phyloP scores from a whole-genome alignment of 305 asterid species.

The Fraxinus nigra region DNA sequence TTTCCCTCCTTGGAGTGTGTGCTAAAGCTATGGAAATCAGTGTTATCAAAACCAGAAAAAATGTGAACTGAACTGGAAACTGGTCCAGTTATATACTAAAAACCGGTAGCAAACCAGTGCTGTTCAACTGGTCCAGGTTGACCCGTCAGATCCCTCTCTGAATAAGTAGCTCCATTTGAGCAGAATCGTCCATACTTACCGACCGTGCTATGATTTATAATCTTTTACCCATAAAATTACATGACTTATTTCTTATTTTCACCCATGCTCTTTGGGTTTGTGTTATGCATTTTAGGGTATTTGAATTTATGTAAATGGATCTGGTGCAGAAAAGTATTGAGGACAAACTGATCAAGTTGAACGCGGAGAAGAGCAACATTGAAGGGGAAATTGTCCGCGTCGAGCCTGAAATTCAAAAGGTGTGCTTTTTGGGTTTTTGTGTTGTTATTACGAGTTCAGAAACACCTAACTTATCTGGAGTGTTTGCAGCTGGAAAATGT shows the following conservation, averaged over 20 bases:
- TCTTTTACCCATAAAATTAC: slow-evolving; percentile 11
- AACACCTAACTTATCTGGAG: slow-evolving; percentile 13
- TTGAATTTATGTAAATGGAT: slow-evolving; percentile 16
- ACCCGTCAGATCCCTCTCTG: not conserved
- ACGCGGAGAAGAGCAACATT: slow-evolving; percentile 71
- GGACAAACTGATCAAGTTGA: slow-evolving; percentile 76
- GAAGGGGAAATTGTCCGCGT: slow-evolving; percentile 69
- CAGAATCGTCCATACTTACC: not conserved
- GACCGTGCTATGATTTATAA: not conserved
- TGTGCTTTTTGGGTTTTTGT: slow-evolving; percentile 39
- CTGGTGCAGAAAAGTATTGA: slow-evolving; percentile 81
- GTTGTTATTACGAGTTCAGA: slow-evolving; percentile 14
- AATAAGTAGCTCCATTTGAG: not conserved
- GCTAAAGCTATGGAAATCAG: not conserved
- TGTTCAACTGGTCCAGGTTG: not conserved
- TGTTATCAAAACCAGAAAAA: not conserved
- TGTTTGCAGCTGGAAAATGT: slow-evolving; percentile 67
- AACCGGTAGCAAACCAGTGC: not conserved
- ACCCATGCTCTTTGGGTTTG: slow-evolving; percentile 11
- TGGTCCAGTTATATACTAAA: not conserved
- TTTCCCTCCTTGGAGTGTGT: not conserved
- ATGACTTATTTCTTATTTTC: slow-evolving; percentile 3
- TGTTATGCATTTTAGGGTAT: slow-evolving; percentile 14
- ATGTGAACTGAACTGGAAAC: not conserved
- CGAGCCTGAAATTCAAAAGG: slow-evolving; percentile 83